These are phyloP conservation scores for Herpetospermum pedunculosum DNA, from an alignment of 306 rosid species.

Conservation along the genomic window DNA sequence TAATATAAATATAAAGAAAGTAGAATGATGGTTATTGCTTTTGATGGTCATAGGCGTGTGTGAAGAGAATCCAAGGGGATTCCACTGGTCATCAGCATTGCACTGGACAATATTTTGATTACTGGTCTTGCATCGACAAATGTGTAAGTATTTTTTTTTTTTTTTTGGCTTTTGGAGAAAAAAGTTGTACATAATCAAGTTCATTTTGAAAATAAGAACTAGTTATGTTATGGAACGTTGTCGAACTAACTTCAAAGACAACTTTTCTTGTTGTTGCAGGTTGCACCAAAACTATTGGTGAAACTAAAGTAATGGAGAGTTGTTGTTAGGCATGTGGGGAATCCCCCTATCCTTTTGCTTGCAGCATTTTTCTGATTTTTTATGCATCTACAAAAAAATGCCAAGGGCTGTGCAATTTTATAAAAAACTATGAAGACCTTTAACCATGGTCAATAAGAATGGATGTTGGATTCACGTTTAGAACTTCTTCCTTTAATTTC, in stretches of 20 bases:
- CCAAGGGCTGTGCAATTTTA: conserved; percentile 6
- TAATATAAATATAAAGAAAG: background rate
- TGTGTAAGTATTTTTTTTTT: conserved; percentile 76
- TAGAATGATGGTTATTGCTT: background rate
- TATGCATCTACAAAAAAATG: conserved; percentile 6
- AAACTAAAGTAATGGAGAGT: conserved; percentile 47
- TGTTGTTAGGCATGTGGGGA: conserved; percentile 11
- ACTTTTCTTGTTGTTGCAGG: conserved; percentile 52
- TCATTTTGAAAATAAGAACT: background rate
- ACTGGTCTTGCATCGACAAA: conserved; percentile 90
- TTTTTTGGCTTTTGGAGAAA: background rate
- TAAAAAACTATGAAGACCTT: background rate
- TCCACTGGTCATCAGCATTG: conserved; percentile 86
- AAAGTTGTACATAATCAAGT: background rate
- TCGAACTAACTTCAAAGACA: background rate
- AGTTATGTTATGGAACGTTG: background rate
- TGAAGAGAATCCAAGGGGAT: conserved; percentile 75
- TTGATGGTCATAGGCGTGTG: conserved; percentile 50
- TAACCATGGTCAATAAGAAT: conserved; percentile 11
- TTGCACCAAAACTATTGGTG: conserved; percentile 54
- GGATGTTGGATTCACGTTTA: conserved; percentile 1
- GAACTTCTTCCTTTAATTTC: background rate
- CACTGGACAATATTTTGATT: conserved; percentile 96
- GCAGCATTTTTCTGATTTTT: conserved; percentile 4
- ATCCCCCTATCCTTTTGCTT: conserved; percentile 4